phyloP scores from a whole-genome alignment of 257 asterid species.

The Solanum phureja region DNA sequence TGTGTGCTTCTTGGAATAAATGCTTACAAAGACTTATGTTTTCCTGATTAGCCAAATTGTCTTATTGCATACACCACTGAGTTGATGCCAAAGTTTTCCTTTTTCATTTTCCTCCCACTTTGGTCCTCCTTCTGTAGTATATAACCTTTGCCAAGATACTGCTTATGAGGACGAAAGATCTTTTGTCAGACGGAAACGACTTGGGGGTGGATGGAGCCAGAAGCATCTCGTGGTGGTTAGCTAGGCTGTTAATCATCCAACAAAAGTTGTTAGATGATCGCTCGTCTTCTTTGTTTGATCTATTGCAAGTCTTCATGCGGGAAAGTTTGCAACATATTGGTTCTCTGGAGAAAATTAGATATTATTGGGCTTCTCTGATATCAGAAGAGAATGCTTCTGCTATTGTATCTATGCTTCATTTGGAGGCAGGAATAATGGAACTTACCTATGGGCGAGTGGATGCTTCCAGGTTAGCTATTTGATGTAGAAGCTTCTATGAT shows the following conservation, averaged over 20 bases:
- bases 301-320: slow-evolving; percentile 53
- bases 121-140: slow-evolving; percentile 44
- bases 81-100: background rate
- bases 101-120: background rate
- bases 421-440: slow-evolving; percentile 79
- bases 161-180: slow-evolving; percentile 57
- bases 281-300: slow-evolving; percentile 72
- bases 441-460: slow-evolving; percentile 77
- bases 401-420: slow-evolving; percentile 49
- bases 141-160: slow-evolving; percentile 65
- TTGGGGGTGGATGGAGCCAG: slow-evolving; percentile 27
- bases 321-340: slow-evolving; percentile 53
- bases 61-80: background rate
- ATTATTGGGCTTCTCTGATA: slow-evolving; percentile 33
- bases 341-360: slow-evolving; percentile 36
- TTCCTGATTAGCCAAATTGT: background rate
- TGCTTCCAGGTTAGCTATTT: slow-evolving; percentile 59
- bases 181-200: slow-evolving; percentile 39
- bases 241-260: slow-evolving; percentile 68
- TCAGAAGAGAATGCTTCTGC: slow-evolving; percentile 51
- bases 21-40: background rate
- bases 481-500: background rate
- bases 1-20: background rate
- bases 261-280: slow-evolving; percentile 78
- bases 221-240: slow-evolving; percentile 88